Conservation (phyloP, 129 eudicot species). For the Flaveria sonorensis region DNA sequence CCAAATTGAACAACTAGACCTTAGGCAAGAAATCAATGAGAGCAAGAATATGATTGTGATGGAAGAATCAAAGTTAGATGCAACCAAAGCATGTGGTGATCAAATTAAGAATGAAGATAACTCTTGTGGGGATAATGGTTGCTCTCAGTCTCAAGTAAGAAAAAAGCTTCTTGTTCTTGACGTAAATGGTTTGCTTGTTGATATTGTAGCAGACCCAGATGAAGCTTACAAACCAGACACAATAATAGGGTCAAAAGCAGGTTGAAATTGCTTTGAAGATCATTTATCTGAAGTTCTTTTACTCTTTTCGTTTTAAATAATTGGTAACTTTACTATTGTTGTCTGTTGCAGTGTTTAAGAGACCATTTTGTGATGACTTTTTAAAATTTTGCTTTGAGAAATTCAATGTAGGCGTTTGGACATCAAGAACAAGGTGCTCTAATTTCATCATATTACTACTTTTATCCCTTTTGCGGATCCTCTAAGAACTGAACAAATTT, state of each 20-base stretch:
- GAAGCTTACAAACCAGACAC: conserved; percentile 45
- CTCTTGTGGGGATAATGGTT: conserved; percentile 21
- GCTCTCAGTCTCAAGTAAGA: conserved; percentile 22
- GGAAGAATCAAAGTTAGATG: conserved; percentile 33
- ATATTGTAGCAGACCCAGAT: conserved; percentile 54
- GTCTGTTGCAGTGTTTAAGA: conserved; percentile 68
- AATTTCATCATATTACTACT: conserved; percentile 2
- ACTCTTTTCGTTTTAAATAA: conserved; percentile 1
- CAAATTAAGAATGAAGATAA: conserved; percentile 24
- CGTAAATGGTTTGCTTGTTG: conserved; percentile 78
- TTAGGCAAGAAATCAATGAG: conserved; percentile 29
- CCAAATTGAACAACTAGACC: conserved; percentile 21
- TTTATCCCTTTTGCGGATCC: conserved; percentile 9
- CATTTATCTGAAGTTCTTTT: not conserved
- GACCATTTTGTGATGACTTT: conserved; percentile 92
- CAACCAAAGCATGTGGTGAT: conserved; percentile 9
- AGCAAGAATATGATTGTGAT: conserved; percentile 5
- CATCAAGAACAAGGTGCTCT: conserved; percentile 75
- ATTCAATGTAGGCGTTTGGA: conserved; percentile 84
- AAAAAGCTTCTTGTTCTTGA: conserved; percentile 94
- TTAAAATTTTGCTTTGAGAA: conserved; percentile 80
- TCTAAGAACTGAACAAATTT: not conserved
- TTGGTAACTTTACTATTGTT: conserved; percentile 28
- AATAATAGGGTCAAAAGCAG: conserved; percentile 63
- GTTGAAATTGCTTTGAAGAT: conserved; percentile 38